Conservation (phyloP, 805 yeast species). For the Teunomyces cretensis region DNA sequence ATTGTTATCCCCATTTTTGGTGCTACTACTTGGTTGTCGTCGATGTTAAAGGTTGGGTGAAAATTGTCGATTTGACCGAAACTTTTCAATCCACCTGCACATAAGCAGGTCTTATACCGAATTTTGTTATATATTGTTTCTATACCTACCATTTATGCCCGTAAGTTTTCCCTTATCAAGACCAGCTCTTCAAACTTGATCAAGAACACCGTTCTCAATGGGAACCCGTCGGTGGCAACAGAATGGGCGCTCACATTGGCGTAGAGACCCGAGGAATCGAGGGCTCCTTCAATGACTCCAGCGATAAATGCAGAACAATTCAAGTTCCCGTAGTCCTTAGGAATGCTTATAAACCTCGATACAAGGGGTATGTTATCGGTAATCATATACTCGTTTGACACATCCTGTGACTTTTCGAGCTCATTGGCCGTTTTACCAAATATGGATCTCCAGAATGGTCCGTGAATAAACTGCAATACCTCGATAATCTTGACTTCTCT, state of each 20-base stretch:
- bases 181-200: conserved; percentile 66
- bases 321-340: conserved; percentile 73
- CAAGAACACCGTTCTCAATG: conserved; percentile 71
- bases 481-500: conserved; percentile 69
- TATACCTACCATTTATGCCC: conserved; percentile 22
- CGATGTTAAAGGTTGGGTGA: no score
- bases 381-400: conserved; percentile 73
- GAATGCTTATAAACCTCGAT: conserved; percentile 71
- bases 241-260: conserved; percentile 84
- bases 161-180: conserved; percentile 51
- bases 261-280: conserved; percentile 69
- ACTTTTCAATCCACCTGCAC: neutral
- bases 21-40: neutral
- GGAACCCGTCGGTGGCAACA: conserved; percentile 57
- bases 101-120: neutral
- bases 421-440: conserved; percentile 77
- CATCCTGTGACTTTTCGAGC: conserved; percentile 69
- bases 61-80: conserved; percentile 1
- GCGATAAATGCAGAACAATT: conserved; percentile 84
- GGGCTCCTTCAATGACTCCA: conserved; percentile 79
- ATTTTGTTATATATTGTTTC: no score
- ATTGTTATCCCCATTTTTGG: conserved; percentile 74
- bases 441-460: conserved; percentile 68
- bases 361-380: conserved; percentile 72
- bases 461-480: conserved; percentile 68